Base-by-base conservation (phyloP, 257 asterid genomes). In the Ehretia macrophylla region DNA sequence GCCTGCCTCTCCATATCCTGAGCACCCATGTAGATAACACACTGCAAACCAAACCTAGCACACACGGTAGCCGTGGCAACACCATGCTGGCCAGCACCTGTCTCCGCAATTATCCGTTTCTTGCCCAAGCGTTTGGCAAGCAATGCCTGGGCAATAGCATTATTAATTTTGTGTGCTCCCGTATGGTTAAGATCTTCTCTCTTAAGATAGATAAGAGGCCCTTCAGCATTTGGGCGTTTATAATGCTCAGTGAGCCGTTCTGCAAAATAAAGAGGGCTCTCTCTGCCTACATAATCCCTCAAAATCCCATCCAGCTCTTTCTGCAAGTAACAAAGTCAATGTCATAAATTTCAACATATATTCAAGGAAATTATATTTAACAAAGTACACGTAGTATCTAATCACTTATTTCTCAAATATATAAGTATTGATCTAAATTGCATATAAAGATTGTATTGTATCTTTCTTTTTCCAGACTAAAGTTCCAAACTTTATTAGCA, bases 11-110 rank as follows among this genome's bases (percentile, higher is more conserved):
- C 97, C 99, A 92, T 92, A 69, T 92, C 99, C 68, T 88, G 96
- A 64, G 96, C 97, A 65, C 97, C 99, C 97, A 88, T 92, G 77
- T 88, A 92, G 60, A 88, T 75, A 47, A 88, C 45, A 61, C 99
- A 88, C 22, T 81, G 64, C 83, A 88, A 71, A 1, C 99, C 97
- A 72, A 88, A 88, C 42, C 96, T 85, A 77, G 99, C 99, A 77
- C 99, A 92, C 45, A 86, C 97, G 11, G 99, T 88, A 55, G 99
- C 95, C 1, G 96, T 88, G 32, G 97, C 99, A 70, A 88, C 99
- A 63, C 99, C 99, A 62, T 92, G 99, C 76, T 92, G 99, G 54
- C 99, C 97, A 42, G 99, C 99, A 52, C 99, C 97, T 58, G 97
- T 92, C 74, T 88, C 99, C 42, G 96, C 99, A 62, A 92, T 88